phyloP scores from a whole-genome alignment of 1,139 yeast genomes.

The Williopsis jadinii region DNA sequence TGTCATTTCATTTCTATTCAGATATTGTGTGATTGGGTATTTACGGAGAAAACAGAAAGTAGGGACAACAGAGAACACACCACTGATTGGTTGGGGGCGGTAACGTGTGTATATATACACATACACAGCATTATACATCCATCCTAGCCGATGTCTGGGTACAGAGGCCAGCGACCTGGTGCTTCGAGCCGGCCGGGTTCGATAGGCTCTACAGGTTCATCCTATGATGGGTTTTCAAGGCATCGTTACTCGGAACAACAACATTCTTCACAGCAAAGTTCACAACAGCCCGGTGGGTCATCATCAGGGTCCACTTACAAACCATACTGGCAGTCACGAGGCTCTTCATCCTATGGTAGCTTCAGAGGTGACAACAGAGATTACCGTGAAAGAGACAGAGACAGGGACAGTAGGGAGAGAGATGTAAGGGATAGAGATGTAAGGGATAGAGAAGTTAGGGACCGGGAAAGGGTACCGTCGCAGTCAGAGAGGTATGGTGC shows the following conservation, averaged over 20 bases:
- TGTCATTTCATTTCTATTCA: too few species aligned
- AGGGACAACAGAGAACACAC: too few species aligned
- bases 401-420: slow-evolving; percentile 1
- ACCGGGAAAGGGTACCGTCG: not conserved
- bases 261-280: not conserved
- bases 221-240: slow-evolving; percentile 8
- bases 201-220: slow-evolving; percentile 2
- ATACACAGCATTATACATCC: too few species aligned
- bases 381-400: slow-evolving; percentile 2
- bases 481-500: not conserved
- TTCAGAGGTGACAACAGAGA: slow-evolving; percentile 4
- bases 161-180: slow-evolving; percentile 15
- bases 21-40: too few species aligned
- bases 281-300: slow-evolving; percentile 1
- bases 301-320: slow-evolving; percentile 8
- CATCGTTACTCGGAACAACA: slow-evolving; percentile 6
- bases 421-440: not conserved
- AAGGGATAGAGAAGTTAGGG: slow-evolving; percentile 1
- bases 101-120: too few species aligned
- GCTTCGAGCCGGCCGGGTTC: slow-evolving; percentile 12
- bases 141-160: slow-evolving; percentile 6
- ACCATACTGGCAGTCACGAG: slow-evolving; percentile 3
- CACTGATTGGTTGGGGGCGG: too few species aligned
- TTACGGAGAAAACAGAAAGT: too few species aligned
- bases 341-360: slow-evolving; percentile 2